phyloP scores from a whole-genome alignment of 2,329 filamentous ascomycete species.

The Zarea fungicola region DNA sequence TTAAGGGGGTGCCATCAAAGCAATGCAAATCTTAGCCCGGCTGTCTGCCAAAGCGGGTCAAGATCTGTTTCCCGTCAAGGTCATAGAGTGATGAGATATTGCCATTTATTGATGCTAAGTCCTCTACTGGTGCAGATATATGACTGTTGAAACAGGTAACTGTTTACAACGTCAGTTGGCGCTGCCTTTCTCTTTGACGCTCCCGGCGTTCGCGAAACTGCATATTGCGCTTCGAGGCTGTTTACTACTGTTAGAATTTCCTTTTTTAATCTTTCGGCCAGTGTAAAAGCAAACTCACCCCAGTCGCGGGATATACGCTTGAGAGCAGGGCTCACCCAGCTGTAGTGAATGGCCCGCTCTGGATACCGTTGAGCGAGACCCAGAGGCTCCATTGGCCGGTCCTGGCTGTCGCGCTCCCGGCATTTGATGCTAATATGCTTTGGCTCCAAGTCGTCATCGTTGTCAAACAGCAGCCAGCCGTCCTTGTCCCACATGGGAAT shows the following conservation, averaged over 20 bases:
- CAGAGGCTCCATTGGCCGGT: conserved; percentile 30
- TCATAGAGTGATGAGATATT: no score
- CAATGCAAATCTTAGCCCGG: no score
- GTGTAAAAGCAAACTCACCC: conserved; percentile 28
- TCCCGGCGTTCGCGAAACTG: conserved; percentile 33
- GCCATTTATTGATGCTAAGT: no score
- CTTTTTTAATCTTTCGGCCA: not conserved
- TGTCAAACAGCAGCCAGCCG: conserved; percentile 35
- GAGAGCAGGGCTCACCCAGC: conserved; percentile 36
- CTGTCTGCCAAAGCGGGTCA: no score
- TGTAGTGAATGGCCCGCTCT: conserved; percentile 40
- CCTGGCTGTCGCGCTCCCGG: conserved; percentile 30
- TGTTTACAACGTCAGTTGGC: no score
- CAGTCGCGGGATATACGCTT: conserved; percentile 32
- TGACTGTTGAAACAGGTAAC: no score
- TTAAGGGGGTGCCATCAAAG: no score
- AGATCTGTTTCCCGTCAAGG: no score
- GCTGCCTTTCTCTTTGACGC: conserved; percentile 29
- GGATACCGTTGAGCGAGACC: conserved; percentile 39
- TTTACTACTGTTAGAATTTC: conserved; percentile 17
- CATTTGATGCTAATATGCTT: conserved; percentile 33
- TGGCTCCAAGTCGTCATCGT: conserved; percentile 33
- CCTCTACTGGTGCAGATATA: no score
- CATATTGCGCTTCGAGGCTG: conserved; percentile 28
- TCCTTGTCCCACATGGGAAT: conserved; percentile 35